Conservation (phyloP, 176 grass and related monocot genomes). For the Cenchrus americanus region DNA sequence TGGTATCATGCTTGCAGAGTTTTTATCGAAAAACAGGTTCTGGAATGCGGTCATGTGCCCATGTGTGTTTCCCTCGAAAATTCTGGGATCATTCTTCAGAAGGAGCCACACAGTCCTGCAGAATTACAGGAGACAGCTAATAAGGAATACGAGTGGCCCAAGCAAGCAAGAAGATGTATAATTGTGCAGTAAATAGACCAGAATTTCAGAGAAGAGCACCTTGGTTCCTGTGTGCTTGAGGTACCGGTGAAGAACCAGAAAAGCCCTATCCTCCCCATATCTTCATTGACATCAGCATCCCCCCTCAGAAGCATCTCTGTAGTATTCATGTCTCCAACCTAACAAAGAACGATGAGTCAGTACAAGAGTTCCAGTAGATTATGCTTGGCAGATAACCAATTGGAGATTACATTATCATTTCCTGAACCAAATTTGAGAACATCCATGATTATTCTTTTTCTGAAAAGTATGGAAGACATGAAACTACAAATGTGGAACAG, state of each 20-base stretch:
- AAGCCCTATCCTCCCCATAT: background rate
- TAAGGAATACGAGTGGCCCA: background rate
- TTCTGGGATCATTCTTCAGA: slow-evolving; percentile 42
- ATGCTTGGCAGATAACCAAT: background rate
- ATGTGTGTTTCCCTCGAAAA: slow-evolving; percentile 47
- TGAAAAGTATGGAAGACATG: background rate
- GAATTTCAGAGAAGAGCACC: slow-evolving; percentile 9
- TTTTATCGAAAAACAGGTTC: background rate
- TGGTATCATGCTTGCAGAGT: background rate
- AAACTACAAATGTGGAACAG: too few species aligned
- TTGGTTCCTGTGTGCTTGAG: slow-evolving; percentile 47
- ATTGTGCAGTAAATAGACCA: background rate
- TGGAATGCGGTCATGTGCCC: background rate
- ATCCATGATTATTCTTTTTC: background rate
- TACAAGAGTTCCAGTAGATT: background rate
- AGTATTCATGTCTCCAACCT: background rate
- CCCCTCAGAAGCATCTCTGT: background rate
- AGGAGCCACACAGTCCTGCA: slow-evolving; percentile 53
- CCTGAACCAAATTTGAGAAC: background rate
- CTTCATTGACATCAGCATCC: background rate
- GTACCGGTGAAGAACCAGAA: background rate
- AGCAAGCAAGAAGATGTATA: background rate
- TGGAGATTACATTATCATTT: background rate
- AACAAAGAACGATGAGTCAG: background rate
- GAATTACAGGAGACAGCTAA: background rate